phyloP scores from a whole-genome alignment of 2,329 filamentous ascomycete genomes.

The Fusarium lyarnte region DNA sequence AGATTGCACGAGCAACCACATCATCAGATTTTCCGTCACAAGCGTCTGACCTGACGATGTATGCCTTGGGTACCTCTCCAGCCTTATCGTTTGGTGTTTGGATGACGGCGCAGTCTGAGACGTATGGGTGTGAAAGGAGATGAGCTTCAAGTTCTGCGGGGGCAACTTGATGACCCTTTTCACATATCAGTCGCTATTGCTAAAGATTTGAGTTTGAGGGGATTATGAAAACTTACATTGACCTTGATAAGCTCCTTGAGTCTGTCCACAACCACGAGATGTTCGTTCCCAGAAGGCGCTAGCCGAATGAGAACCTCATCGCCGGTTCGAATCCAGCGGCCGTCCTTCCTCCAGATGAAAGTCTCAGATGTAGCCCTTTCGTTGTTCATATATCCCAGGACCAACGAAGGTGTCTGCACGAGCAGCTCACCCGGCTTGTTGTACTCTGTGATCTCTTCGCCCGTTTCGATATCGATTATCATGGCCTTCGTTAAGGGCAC shows the following conservation, averaged over 20 bases:
- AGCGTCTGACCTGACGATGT: not conserved
- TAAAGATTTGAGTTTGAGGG: fast-evolving
- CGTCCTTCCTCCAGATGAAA: not conserved
- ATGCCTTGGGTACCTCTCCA: not conserved
- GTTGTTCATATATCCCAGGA: not conserved
- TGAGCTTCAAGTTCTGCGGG: not conserved
- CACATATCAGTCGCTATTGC: not conserved
- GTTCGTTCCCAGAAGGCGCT: not conserved
- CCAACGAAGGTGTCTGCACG: fast-evolving
- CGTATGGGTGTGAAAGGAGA: not conserved
- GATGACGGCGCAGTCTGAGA: not conserved
- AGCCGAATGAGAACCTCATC: not conserved
- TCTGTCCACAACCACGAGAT: fast-evolving
- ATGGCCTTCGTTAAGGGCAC: fast-evolving
- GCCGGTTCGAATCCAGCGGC: not conserved
- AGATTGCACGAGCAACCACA: not conserved
- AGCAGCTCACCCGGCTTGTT: fast-evolving
- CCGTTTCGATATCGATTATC: not conserved
- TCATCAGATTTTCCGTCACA: fast-evolving
- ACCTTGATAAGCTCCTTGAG: not conserved
- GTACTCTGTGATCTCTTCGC: not conserved
- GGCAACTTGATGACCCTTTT: not conserved
- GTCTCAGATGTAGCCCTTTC: fast-evolving
- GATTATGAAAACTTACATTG: not conserved
- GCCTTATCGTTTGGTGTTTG: not conserved